These are phyloP conservation scores for Suhomyces xylopsoci DNA, from an alignment of 805 yeast genomes.

Conservation along the genomic window DNA sequence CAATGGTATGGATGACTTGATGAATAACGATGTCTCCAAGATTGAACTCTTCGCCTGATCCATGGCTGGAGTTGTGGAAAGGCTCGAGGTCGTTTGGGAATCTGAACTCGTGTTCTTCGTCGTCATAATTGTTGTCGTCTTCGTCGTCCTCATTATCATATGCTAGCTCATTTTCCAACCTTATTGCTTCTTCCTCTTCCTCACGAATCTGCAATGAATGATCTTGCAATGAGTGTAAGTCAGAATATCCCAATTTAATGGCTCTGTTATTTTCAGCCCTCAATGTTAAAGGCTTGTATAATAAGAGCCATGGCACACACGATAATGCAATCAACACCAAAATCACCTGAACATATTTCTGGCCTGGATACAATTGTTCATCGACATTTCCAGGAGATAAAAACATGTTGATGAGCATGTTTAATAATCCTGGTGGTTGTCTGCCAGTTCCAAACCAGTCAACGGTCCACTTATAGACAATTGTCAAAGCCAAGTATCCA, in stretches of 20 bases:
- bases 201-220: conserved; percentile 38
- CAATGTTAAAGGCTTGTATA: conserved; percentile 77
- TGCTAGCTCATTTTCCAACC: conserved; percentile 9
- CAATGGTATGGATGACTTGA: conserved; percentile 96
- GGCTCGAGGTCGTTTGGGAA: conserved; percentile 41
- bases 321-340: conserved; percentile 72
- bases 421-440: conserved; percentile 89
- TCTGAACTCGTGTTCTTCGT: conserved; percentile 16
- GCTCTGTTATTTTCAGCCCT: conserved; percentile 55
- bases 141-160: conserved; percentile 22
- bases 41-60: conserved; percentile 57
- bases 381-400: conserved; percentile 86
- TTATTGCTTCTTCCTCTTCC: conserved; percentile 30
- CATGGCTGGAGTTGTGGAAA: conserved; percentile 35
- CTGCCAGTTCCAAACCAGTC: conserved; percentile 79
- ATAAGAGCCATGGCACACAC: conserved; percentile 89
- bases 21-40: conserved; percentile 96
- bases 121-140: conserved; percentile 15
- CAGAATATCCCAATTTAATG: conserved; percentile 37
- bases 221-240: conserved; percentile 28
- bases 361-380: conserved; percentile 78
- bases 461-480: conserved; percentile 89
- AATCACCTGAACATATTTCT: conserved; percentile 68
- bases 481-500: conserved; percentile 83
- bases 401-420: conserved; percentile 95